Conservation (phyloP, 1,284 basidiomycete genomes). For the Rhodotorula mucilaginosa region DNA sequence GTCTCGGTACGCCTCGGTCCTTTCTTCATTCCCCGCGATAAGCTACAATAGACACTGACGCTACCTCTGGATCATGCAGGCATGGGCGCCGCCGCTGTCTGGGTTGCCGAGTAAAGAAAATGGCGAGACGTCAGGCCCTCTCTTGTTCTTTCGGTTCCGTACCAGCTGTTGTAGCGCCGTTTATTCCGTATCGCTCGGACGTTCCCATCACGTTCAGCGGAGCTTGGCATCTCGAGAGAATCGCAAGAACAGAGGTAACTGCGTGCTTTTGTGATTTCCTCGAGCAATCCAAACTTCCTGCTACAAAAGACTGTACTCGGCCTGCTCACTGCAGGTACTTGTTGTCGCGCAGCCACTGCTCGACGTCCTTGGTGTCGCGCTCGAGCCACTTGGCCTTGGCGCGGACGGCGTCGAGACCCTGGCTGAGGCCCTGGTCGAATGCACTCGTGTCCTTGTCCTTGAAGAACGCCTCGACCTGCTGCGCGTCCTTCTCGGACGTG, state of each 20-base stretch:
- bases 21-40: neutral
- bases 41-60: neutral
- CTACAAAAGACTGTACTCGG: neutral
- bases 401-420: conserved; percentile 56
- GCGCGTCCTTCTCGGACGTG: conserved; percentile 66
- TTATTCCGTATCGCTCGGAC: neutral
- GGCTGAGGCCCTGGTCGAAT: conserved; percentile 28
- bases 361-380: conserved; percentile 58
- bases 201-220: neutral
- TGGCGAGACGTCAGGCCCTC: neutral
- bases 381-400: conserved; percentile 56
- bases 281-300: too few relatives aligned
- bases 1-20: conserved; percentile 14
- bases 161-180: neutral
- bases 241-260: neutral
- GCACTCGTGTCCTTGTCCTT: conserved; percentile 32
- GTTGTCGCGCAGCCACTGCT: conserved; percentile 60
- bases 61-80: conserved; percentile 49
- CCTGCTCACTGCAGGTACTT: conserved; percentile 2
- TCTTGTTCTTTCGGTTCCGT: neutral
- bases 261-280: neutral
- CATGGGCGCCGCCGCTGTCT: conserved; percentile 79
- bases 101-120: conserved; percentile 56
- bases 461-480: conserved; percentile 63
- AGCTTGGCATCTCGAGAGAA: too few relatives aligned